A percentile compares a stretch with the other conserved stretches of the same genome.
phyloP scores from a whole-genome alignment of 2,329 filamentous ascomycete species.

The Colletotrichum nymphaeae region DNA sequence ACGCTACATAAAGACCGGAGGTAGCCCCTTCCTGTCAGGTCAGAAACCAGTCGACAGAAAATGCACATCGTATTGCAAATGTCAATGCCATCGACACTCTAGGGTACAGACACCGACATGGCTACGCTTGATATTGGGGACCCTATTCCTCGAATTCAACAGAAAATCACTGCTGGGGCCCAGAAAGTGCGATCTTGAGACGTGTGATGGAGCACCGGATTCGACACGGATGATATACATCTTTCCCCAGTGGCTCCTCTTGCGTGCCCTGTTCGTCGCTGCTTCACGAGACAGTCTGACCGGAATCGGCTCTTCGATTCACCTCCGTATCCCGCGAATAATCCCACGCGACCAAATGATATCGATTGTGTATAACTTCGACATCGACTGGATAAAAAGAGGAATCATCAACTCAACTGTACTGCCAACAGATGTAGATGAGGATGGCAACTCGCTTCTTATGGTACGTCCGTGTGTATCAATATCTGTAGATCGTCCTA shows the following conservation, averaged over 20 bases:
- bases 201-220: not conserved
- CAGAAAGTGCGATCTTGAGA: not conserved
- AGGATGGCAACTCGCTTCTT: conserved; percentile 13
- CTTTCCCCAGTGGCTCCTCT: conserved; percentile 16
- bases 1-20: not conserved
- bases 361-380: conserved; percentile 3
- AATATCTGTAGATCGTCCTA: not conserved
- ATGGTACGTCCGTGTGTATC: not conserved
- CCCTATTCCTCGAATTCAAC: conserved; percentile 7
- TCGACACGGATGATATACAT: conserved; percentile 10
- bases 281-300: conserved; percentile 5
- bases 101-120: conserved; percentile 2
- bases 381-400: conserved; percentile 15
- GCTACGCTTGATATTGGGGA: not conserved
- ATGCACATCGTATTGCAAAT: conserved; percentile 5
- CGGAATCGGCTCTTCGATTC: not conserved
- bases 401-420: conserved; percentile 7
- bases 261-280: not conserved
- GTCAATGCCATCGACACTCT: conserved; percentile 11
- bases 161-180: not conserved
- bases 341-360: not conserved
- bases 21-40: not conserved
- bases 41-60: not conserved
- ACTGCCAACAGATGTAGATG: conserved; percentile 10
- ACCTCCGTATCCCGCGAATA: conserved; percentile 2